These are phyloP conservation scores for Cyclotella choctawhatcheeana DNA, from an alignment of 108 stramenopile species.

Conservation along the genomic window DNA sequence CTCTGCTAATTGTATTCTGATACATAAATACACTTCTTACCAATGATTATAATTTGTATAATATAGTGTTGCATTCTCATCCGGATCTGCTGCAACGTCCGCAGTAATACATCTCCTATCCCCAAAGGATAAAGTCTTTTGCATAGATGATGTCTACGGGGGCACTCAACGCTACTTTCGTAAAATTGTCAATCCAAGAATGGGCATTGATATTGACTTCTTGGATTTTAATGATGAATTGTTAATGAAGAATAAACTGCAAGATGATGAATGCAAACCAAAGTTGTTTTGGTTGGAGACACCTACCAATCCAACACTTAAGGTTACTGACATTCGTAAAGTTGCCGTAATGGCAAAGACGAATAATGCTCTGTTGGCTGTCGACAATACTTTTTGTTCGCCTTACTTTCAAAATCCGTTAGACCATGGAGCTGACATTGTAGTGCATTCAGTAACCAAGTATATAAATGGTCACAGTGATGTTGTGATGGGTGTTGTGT, in stretches of 20 bases:
- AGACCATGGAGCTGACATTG: conserved; percentile 79
- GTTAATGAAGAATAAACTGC: conserved; percentile 25
- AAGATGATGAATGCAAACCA: conserved; percentile 44
- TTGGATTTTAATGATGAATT: conserved; percentile 45
- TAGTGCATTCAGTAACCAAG: conserved; percentile 84
- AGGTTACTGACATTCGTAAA: conserved; percentile 77
- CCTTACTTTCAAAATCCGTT: conserved; percentile 93
- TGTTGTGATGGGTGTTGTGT: conserved; percentile 82
- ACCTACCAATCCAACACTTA: conserved; percentile 91
- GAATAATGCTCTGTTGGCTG: conserved; percentile 64
- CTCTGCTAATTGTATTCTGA: not conserved
- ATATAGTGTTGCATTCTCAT: conserved; percentile 76
- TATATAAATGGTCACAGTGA: conserved; percentile 88
- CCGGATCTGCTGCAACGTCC: conserved; percentile 91
- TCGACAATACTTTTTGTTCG: conserved; percentile 94
- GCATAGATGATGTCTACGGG: conserved; percentile 88
- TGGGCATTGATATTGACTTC: conserved; percentile 56
- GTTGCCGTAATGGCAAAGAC: conserved; percentile 63
- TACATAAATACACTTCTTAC: not conserved
- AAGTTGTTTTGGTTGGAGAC: conserved; percentile 91
- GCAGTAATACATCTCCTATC: conserved; percentile 75
- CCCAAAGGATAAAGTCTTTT: conserved; percentile 72
- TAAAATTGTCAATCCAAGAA: conserved; percentile 56
- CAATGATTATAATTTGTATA: too few relatives aligned
- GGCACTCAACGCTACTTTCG: conserved; percentile 82